Conservation (phyloP, 1,284 basidiomycete species). For the Somion occarium region DNA sequence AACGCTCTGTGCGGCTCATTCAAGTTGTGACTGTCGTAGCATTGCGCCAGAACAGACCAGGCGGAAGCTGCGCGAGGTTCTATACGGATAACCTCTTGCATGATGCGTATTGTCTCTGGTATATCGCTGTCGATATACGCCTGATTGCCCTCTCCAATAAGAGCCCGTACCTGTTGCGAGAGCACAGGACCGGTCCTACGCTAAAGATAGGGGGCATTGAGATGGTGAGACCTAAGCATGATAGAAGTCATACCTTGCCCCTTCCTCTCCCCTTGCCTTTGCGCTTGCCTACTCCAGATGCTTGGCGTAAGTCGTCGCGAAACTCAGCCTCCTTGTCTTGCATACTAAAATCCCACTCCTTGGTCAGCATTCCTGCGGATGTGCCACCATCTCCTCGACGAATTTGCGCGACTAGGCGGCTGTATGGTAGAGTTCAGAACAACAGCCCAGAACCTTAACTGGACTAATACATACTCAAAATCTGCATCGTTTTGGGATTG, state of each 20-base stretch:
- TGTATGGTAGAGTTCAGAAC: slow-evolving; percentile 18
- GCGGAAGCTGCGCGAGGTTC: slow-evolving; percentile 83
- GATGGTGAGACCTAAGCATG: too few species aligned
- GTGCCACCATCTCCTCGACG: slow-evolving; percentile 45
- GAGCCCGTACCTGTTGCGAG: slow-evolving; percentile 76
- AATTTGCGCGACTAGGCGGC: slow-evolving; percentile 61
- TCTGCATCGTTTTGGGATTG: neutral
- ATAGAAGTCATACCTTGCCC: too few species aligned
- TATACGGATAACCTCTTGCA: slow-evolving; percentile 91
- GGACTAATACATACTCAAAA: neutral
- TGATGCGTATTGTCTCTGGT: slow-evolving; percentile 68
- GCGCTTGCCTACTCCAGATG: slow-evolving; percentile 64
- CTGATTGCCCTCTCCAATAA: slow-evolving; percentile 86
- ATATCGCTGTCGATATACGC: slow-evolving; percentile 76
- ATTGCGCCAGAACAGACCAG: slow-evolving; percentile 84
- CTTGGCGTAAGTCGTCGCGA: slow-evolving; percentile 63
- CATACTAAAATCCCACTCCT: slow-evolving; percentile 65
- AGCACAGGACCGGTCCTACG: slow-evolving; percentile 43
- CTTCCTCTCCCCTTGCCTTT: slow-evolving; percentile 37
- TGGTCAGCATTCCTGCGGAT: slow-evolving; percentile 42
- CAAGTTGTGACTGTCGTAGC: slow-evolving; percentile 56
- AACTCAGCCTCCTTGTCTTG: slow-evolving; percentile 65
- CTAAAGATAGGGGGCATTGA: slow-evolving; percentile 16
- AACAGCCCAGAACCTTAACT: neutral
- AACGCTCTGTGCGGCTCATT: slow-evolving; percentile 69